Evolutionary conservation across 2,329 filamentous ascomycete genomes (phyloP), one percentile per base, ranked within the genome.

Genomic region (Colletotrichum coccodes): DNA sequence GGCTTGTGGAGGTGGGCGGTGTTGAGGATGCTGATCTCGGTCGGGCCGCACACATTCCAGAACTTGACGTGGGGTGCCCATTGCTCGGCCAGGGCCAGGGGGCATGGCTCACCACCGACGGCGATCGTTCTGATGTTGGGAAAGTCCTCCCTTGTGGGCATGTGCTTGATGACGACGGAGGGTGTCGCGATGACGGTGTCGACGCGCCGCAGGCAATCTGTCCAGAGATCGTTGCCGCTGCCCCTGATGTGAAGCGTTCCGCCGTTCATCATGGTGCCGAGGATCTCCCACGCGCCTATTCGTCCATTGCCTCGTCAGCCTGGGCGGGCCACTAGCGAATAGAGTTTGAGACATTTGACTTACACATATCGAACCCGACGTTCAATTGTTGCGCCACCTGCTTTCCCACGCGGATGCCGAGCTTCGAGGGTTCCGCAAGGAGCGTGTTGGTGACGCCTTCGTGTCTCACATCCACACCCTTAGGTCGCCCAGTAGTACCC

Each of bases 321-420:
- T 30, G 57, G 64, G 32, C 42, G 28, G 21, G 30, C n/a, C 30
- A 12, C 2, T 21, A 6, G n/a, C 7, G 23, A 3, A 21, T 60
- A 49, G 46, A 58, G 63, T 23, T 38, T 7, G 21, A 57, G 60
- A 53, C 67, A 68, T 61, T 60, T 16, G 42, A 78, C 85, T 73
- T 79, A 88, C 87, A 86, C 87, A 90, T 89, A 71, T 90, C 88
- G 70, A 90, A 90, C 49, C 85, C 86, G 50, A 90, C 84, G 69
- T 86, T 89, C 46, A 90, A 79, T 7, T 89, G 79, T 63, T 88
- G 86, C 3, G 84, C 86, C 8, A 90, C 87, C 14, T 82, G 82
- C 12, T 80, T 84, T 14, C 87, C 87, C 2, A 80, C 75, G 12
- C 72, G 76, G 58, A 90, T 85, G 3, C 82, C 84, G 18, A 90